Base-by-base conservation (phyloP, 129 eudicot genomes). In the Artemisia annua region DNA sequence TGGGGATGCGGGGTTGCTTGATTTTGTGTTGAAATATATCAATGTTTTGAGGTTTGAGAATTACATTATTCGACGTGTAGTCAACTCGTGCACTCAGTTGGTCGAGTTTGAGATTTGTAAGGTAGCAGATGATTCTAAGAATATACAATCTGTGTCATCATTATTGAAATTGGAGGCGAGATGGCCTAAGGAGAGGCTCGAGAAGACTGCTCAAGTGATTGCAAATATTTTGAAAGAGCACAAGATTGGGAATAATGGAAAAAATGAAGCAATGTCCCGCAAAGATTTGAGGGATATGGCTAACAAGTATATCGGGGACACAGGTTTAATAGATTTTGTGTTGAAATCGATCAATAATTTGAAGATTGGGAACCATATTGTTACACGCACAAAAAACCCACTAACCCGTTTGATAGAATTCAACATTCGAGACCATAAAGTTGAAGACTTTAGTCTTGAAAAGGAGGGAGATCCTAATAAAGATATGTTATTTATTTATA, bases 1-100 rank as follows among this genome's bases (percentile, higher is more conserved):
- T 16, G 91, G 95, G 13, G 98, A 92, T 63, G 87, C 85, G 2
- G 91, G 98, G 9, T 85, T 92, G 77, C 83, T 92, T 39, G 95
- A 92, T 85, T 92, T 81, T 57, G 89, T 89, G 65, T 86, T 92
- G 1, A 89, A 88, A 28, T 88, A 89, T 1, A 88, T 92, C 20
- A 89, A 65, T 46, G 83, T 83, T 44, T 77, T 92, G 30, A 59
- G 72, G 20, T 84, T 83, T 22, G 90, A 84, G 11, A 63, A 83
- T 56, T 75, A 71, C 24, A 62, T 85, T 74, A 80, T 92, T 66
- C 74, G 81, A 24, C 85, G 91, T 11, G 32, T 73, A 5, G 70
- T 75, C 4, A 87, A 89, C 82, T 74, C 90, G 13, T 22, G 39
- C 26, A 82, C 90, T 49, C 73, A 61, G 52, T 43, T 78, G 50